A percentile compares a stretch with the other conserved stretches of the same genome.
Evolutionary conservation across 352 stramenopile genomes (phyloP).

Genomic region (Phytophthora pistaciae): DNA sequence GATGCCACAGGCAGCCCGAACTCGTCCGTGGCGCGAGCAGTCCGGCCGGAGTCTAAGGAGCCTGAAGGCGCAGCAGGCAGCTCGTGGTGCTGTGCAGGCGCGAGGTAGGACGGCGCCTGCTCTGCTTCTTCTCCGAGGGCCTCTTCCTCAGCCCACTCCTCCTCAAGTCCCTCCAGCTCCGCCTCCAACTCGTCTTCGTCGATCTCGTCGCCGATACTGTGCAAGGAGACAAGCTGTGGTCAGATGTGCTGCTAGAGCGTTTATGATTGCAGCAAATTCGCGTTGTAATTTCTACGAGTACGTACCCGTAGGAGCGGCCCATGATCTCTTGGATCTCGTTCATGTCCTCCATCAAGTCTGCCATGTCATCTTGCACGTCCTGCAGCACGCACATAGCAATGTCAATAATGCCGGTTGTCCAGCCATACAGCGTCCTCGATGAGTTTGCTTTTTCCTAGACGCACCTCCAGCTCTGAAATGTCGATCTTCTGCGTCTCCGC

Average conservation of each 20-base stretch:
- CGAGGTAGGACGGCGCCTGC: constrained; percentile 71
- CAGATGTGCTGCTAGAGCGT: not conserved
- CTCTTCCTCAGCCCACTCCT: constrained; percentile 92
- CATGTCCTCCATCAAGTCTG: constrained; percentile 98
- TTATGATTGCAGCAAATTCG: not conserved
- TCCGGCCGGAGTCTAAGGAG: constrained; percentile 40
- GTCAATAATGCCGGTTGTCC: not conserved
- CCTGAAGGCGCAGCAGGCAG: constrained; percentile 66
- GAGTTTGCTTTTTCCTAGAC: constrained; percentile 4
- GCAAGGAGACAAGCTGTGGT: not conserved
- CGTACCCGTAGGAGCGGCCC: constrained; percentile 94
- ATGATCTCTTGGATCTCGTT: constrained; percentile 98
- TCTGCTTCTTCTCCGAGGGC: constrained; percentile 46
- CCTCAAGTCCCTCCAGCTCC: constrained; percentile 94
- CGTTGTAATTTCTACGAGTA: not conserved
- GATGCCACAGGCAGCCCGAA: constrained; percentile 76
- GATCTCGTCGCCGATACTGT: constrained; percentile 93
- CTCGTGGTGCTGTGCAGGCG: constrained; percentile 59
- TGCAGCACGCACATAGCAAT: constrained; percentile 26
- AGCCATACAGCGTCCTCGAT: not conserved
- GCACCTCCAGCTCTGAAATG: constrained; percentile 95
- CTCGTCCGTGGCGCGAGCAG: constrained; percentile 61
- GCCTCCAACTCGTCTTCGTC: constrained; percentile 96
- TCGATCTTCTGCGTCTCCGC: constrained; percentile 96
- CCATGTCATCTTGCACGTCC: constrained; percentile 97